A percentile compares a stretch with the other conserved stretches of the same genome.
phyloP scores from a whole-genome alignment of 768 basidiomycete genomes.

The Kwoniella mangroviensis region DNA sequence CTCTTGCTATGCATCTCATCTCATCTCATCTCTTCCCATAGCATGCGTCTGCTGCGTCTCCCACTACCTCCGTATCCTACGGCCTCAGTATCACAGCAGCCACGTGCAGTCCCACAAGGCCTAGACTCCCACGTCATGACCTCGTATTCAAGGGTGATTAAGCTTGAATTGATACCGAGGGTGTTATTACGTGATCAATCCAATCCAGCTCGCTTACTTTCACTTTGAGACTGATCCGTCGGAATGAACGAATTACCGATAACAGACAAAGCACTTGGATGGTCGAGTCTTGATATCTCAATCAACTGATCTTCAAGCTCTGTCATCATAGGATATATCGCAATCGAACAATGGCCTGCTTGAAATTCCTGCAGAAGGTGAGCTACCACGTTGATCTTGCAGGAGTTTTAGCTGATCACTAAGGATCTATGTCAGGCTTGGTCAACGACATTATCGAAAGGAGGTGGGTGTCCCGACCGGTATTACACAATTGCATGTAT shows the following conservation, averaged over 20 bases:
- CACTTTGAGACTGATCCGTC: no score
- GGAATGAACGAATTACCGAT: no score
- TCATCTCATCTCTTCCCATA: not conserved
- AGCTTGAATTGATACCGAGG: not conserved
- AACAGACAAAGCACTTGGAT: no score
- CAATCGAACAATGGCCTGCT: slow-evolving; percentile 31
- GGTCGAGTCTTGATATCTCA: no score
- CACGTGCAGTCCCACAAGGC: not conserved
- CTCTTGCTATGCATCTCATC: not conserved
- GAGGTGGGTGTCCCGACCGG: slow-evolving; percentile 27
- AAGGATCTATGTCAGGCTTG: slow-evolving; percentile 29
- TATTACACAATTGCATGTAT: not conserved
- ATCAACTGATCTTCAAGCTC: not conserved
- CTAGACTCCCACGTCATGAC: not conserved
- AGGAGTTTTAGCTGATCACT: not conserved
- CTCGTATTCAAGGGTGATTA: not conserved
- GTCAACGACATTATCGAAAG: slow-evolving; percentile 42
- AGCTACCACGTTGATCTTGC: not conserved
- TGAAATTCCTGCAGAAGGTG: slow-evolving; percentile 31
- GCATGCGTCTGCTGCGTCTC: not conserved
- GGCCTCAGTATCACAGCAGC: not conserved
- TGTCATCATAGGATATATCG: not conserved
- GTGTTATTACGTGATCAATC: not conserved
- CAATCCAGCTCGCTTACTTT: no score
- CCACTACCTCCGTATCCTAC: not conserved